These are phyloP conservation scores for Barbarea vulgaris DNA, from an alignment of 345 rosid species.

Conservation along the genomic window DNA sequence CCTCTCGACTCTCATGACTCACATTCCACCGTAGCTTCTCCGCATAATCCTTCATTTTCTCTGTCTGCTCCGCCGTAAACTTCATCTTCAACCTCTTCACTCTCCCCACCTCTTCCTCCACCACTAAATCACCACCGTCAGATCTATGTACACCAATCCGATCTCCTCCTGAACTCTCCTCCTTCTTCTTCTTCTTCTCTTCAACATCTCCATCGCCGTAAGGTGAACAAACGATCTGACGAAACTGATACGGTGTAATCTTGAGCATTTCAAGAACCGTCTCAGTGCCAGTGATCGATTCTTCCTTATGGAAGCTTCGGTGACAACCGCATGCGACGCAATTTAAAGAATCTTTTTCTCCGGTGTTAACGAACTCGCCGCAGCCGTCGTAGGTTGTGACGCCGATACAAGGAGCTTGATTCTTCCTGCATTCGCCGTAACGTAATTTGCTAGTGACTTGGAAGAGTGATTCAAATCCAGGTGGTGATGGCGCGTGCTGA, in stretches of 20 bases:
- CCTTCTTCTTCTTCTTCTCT: neutral
- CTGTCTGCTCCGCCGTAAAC: constrained; percentile 70
- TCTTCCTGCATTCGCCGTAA: constrained; percentile 33
- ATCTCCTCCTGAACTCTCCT: neutral
- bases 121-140: neutral
- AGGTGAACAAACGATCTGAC: constrained; percentile 35
- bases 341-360: neutral
- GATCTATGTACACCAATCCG: constrained; percentile 2
- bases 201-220: neutral
- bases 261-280: constrained; percentile 25
- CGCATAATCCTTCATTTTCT: constrained; percentile 59
- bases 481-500: constrained; percentile 14
- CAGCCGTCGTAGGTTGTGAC: constrained; percentile 35
- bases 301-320: constrained; percentile 30
- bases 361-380: constrained; percentile 29
- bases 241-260: neutral
- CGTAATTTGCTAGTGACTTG: neutral
- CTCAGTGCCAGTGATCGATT: neutral
- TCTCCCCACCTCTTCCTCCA: constrained; percentile 25
- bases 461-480: neutral
- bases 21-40: constrained; percentile 72
- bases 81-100: constrained; percentile 66
- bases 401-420: constrained; percentile 8
- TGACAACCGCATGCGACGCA: constrained; percentile 35
- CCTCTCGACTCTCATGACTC: constrained; percentile 51